Conservation (phyloP, 1,139 yeast species). For the Nakaseomyces sp. region DNA sequence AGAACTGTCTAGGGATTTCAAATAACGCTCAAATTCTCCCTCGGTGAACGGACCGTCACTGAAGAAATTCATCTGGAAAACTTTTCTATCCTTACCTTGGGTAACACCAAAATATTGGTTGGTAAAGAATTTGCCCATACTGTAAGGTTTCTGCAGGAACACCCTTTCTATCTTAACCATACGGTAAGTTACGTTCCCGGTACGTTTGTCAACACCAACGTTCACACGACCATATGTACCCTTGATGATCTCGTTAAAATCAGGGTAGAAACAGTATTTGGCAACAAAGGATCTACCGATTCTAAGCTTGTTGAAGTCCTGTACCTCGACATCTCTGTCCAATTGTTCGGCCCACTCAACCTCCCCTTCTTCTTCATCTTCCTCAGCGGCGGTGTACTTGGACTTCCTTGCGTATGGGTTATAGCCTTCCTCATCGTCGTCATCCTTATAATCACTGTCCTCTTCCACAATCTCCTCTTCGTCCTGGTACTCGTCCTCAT, state of each 20-base stretch:
- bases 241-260: slow-evolving; percentile 56
- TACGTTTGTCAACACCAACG: slow-evolving; percentile 59
- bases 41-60: slow-evolving; percentile 64
- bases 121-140: slow-evolving; percentile 45
- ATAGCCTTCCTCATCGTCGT: slow-evolving; percentile 40
- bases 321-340: slow-evolving; percentile 37
- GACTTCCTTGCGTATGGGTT: slow-evolving; percentile 28
- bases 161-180: slow-evolving; percentile 73
- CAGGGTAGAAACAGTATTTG: slow-evolving; percentile 74
- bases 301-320: slow-evolving; percentile 60
- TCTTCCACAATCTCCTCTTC: slow-evolving; percentile 22
- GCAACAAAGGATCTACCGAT: slow-evolving; percentile 71
- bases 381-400: slow-evolving; percentile 29
- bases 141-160: slow-evolving; percentile 50
- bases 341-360: slow-evolving; percentile 39
- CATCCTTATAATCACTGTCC: slow-evolving; percentile 35
- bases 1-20: slow-evolving; percentile 50
- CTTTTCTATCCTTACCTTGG: slow-evolving; percentile 52
- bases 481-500: slow-evolving; percentile 31
- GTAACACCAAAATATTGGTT: slow-evolving; percentile 50
- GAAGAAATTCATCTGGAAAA: slow-evolving; percentile 66
- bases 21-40: slow-evolving; percentile 68
- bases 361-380: slow-evolving; percentile 32
- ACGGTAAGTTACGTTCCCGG: slow-evolving; percentile 63
- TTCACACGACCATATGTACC: slow-evolving; percentile 80